Conservation (phyloP, 331 rosid species). For the Malus hybrid region DNA sequence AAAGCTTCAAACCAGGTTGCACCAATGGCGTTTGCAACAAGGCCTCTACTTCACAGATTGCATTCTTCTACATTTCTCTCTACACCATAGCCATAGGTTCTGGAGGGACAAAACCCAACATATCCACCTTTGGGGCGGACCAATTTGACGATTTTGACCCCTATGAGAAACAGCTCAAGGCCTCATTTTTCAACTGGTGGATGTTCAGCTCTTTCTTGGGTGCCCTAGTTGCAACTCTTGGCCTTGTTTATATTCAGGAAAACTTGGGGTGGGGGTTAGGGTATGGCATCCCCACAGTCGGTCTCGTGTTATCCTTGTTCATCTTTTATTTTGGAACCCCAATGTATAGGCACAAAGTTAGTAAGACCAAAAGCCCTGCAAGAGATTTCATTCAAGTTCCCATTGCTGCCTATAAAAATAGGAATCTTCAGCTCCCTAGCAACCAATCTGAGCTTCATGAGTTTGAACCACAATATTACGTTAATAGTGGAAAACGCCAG, state of each 20-base stretch:
- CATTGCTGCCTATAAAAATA: slow-evolving; percentile 45
- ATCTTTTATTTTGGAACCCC: slow-evolving; percentile 78
- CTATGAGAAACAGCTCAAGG: slow-evolving; percentile 58
- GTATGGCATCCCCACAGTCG: slow-evolving; percentile 77
- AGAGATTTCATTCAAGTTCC: slow-evolving; percentile 51
- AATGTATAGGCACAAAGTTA: slow-evolving; percentile 72
- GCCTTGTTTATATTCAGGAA: slow-evolving; percentile 87
- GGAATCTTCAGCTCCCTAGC: slow-evolving; percentile 52
- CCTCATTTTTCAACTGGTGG: slow-evolving; percentile 98
- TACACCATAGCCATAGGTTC: slow-evolving; percentile 82
- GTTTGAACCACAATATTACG: slow-evolving; percentile 39
- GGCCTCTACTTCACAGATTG: slow-evolving; percentile 61
- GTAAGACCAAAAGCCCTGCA: slow-evolving; percentile 47
- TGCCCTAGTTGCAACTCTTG: slow-evolving; percentile 64
- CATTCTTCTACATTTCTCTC: slow-evolving; percentile 73
- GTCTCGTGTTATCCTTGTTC: slow-evolving; percentile 53
- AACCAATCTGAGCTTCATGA: slow-evolving; percentile 57
- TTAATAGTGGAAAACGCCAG: slow-evolving; percentile 44
- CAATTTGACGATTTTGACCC: slow-evolving; percentile 86
- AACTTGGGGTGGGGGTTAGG: slow-evolving; percentile 96
- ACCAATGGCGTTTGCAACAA: slow-evolving; percentile 64
- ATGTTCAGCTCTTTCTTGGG: slow-evolving; percentile 93
- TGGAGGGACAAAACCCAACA: slow-evolving; percentile 90
- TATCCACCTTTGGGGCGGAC: slow-evolving; percentile 95
- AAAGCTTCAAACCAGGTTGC: slow-evolving; percentile 67